Conservation (phyloP, 768 basidiomycete genomes). For the Lactarius evosmus region DNA sequence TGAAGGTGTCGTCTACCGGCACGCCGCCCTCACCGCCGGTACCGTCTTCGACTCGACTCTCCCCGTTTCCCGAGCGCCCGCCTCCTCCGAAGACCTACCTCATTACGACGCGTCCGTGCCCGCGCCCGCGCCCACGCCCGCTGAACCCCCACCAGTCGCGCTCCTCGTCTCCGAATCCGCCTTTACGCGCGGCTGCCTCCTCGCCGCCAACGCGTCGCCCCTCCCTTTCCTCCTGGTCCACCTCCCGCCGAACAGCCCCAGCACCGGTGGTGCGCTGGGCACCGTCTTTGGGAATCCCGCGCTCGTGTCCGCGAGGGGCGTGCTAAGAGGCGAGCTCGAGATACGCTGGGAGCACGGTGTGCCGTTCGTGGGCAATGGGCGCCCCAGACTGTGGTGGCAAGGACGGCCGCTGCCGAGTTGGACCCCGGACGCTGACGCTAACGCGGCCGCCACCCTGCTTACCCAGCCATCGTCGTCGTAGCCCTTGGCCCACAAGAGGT, state of each 20-base stretch:
- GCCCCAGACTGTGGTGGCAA: constrained; percentile 46
- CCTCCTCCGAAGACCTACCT: constrained; percentile 12
- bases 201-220: constrained; percentile 68
- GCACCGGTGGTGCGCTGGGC: constrained; percentile 37
- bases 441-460: not conserved
- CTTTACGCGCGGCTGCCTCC: constrained; percentile 68
- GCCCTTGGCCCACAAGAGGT: not conserved
- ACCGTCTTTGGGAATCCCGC: constrained; percentile 69
- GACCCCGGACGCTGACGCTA: constrained; percentile 33
- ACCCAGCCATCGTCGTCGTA: not conserved
- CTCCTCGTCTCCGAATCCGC: constrained; percentile 77
- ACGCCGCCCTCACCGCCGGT: constrained; percentile 27
- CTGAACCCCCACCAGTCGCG: constrained; percentile 49
- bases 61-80: constrained; percentile 16
- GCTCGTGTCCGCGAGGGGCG: constrained; percentile 49
- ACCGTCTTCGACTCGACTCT: not conserved
- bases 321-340: constrained; percentile 60
- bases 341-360: constrained; percentile 58
- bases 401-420: constrained; percentile 39
- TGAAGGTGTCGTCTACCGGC: constrained; percentile 77
- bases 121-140: constrained; percentile 6
- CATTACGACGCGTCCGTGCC: not conserved
- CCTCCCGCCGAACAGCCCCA: constrained; percentile 47
- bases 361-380: constrained; percentile 27
- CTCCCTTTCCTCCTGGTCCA: constrained; percentile 80